Base-by-base conservation (phyloP, 164 flowering plant species). In the Magnolia changhungtana region DNA sequence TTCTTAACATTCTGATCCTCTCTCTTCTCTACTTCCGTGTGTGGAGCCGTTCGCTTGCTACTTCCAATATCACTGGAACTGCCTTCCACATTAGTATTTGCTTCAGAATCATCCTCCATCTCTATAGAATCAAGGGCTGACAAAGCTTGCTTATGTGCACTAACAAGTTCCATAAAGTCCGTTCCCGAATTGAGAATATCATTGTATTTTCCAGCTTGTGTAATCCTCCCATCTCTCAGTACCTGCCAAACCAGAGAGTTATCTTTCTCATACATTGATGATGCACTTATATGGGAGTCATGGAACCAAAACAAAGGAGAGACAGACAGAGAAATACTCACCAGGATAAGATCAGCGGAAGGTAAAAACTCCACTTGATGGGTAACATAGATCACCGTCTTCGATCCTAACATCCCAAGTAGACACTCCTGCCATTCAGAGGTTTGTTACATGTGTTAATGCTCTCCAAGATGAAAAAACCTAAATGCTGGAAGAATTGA, bases 361-460 rank as follows among this genome's bases (percentile, higher is more conserved):
- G 95, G 89, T 74, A 91, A 79, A 80, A 91, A 89, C 78, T 91
- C 95, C 9, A 89, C 87, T 86, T 91, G 95, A 79, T 91, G 95
- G 6, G 95, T 89, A 50, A 91, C 88, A 76, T 84, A 91, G 21
- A 91, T 83, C 75, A 91, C 90, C 1, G 95, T 89, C 75, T 89
- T 89, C 8, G 92, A 84, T 74, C 79, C 74, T 83, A 89, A 74
- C 65, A 87, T 76, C 59, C 90, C 88, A 69, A 87, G 81, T 68
- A 91, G 74, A 72, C 95, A 89, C 70, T 91, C 90, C 95, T 91
- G 86, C 65, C 24, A 65, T 24, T 64, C 8, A 16, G 20, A 63
- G 69, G 31, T 23, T 66, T 21, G 23, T 18, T n/a, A 63, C 20
- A 18, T 21, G 20, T 63, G 19, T n/a, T 19, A 63, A 63, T 9